phyloP scores from a whole-genome alignment of 2,329 filamentous ascomycete genomes.

The Dactylellina leptospora region DNA sequence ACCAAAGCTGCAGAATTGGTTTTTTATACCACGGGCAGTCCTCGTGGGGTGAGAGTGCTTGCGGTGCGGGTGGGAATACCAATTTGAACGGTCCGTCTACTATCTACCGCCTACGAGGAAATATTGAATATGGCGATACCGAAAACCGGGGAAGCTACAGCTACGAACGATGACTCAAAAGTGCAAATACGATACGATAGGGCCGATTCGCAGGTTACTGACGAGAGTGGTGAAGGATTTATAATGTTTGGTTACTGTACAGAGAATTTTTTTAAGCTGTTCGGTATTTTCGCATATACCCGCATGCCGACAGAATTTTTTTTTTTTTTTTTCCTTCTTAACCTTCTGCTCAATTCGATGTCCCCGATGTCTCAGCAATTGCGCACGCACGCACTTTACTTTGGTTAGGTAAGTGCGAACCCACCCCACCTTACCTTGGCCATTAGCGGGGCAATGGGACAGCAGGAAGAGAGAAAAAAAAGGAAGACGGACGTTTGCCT shows the following conservation, averaged over 20 bases:
- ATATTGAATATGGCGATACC: background rate
- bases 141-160: background rate
- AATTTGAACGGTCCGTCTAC: background rate
- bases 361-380: slow-evolving; percentile 43
- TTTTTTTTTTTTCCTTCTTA: slow-evolving; percentile 22
- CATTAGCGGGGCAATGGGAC: slow-evolving; percentile 16
- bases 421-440: slow-evolving; percentile 5
- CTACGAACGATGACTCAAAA: slow-evolving; percentile 25
- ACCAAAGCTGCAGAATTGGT: slow-evolving; percentile 4
- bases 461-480: background rate
- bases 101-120: background rate
- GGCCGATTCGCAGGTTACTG: slow-evolving; percentile 30
- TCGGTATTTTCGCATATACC: slow-evolving; percentile 37
- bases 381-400: slow-evolving; percentile 19
- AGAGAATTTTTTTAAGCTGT: slow-evolving; percentile 6
- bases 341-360: slow-evolving; percentile 24
- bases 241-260: slow-evolving; percentile 1
- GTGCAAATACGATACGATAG: no score
- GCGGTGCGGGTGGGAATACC: background rate
- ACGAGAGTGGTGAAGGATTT: slow-evolving; percentile 26
- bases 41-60: background rate
- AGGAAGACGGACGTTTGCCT: slow-evolving; percentile 30
- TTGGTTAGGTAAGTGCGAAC: no score
- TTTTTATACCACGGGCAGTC: slow-evolving; percentile 10
- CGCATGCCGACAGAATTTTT: slow-evolving; percentile 26